Conservation (phyloP, 2,329 filamentous ascomycete genomes). For the Ceratocystis cacaofunesta region DNA sequence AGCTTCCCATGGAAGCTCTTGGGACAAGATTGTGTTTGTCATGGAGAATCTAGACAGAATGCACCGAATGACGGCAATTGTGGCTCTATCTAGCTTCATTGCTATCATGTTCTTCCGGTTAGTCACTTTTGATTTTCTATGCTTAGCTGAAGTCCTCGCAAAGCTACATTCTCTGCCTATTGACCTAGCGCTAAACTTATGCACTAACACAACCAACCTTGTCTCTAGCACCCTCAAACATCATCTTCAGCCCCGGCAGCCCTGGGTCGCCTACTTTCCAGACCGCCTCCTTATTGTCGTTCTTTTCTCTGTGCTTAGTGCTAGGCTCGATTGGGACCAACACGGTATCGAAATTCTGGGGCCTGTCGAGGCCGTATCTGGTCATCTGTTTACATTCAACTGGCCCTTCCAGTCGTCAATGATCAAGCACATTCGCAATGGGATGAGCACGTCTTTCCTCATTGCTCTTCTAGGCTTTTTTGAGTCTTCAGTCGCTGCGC, state of each 20-base stretch:
- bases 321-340: constrained; percentile 60
- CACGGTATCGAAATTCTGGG: constrained; percentile 74
- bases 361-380: constrained; percentile 57
- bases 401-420: constrained; percentile 70
- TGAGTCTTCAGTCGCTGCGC: constrained; percentile 90
- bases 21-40: constrained; percentile 75
- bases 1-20: constrained; percentile 70
- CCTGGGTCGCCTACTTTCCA: constrained; percentile 71
- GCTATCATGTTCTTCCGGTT: constrained; percentile 86
- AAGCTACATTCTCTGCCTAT: background rate
- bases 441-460: constrained; percentile 81
- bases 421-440: constrained; percentile 68
- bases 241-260: constrained; percentile 62
- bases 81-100: constrained; percentile 65
- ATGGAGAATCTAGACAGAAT: constrained; percentile 47
- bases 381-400: constrained; percentile 61
- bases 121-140: constrained; percentile 20
- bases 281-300: constrained; percentile 86
- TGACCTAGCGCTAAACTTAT: background rate
- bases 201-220: background rate
- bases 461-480: constrained; percentile 97
- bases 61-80: constrained; percentile 59
- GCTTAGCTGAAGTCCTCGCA: background rate
- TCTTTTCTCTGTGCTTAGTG: constrained; percentile 65
- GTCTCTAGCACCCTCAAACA: constrained; percentile 52